Percentiles rank a stretch among this genome's conserved stretches.
phyloP scores from a whole-genome alignment of 2,329 filamentous ascomycete genomes.

The Fusarium sp. region DNA sequence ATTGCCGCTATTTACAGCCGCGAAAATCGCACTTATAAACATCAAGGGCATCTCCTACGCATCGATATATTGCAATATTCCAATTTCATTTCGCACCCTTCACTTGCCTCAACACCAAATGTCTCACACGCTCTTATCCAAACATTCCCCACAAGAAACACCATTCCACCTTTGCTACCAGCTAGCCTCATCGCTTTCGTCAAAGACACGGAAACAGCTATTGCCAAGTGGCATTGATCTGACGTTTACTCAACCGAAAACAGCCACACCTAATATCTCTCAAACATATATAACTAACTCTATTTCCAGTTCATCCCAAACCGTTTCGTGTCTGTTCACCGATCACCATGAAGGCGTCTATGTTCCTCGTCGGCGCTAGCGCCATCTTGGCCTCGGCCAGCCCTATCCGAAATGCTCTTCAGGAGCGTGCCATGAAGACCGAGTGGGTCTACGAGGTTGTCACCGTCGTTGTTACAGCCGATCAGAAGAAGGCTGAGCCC shows the following conservation, averaged over 20 bases:
- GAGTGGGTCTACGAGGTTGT: slow-evolving; percentile 57
- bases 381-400: slow-evolving; percentile 61
- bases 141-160: slow-evolving; percentile 43
- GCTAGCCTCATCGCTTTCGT: slow-evolving; percentile 37
- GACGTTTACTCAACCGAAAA: slow-evolving; percentile 26
- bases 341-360: slow-evolving; percentile 64
- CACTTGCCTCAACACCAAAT: slow-evolving; percentile 41
- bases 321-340: slow-evolving; percentile 27
- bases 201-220: slow-evolving; percentile 35
- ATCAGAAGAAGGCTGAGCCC: slow-evolving; percentile 31
- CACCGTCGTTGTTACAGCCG: slow-evolving; percentile 61
- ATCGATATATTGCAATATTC: slow-evolving; percentile 10
- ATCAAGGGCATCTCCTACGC: slow-evolving; percentile 10
- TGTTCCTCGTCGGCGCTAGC: slow-evolving; percentile 60
- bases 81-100: slow-evolving; percentile 4
- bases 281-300: slow-evolving; percentile 43
- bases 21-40: slow-evolving; percentile 2
- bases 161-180: slow-evolving; percentile 31
- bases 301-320: slow-evolving; percentile 33
- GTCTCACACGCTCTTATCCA: slow-evolving; percentile 39
- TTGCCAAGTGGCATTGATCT: slow-evolving; percentile 36
- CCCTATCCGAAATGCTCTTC: slow-evolving; percentile 53
- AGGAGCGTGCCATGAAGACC: slow-evolving; percentile 57
- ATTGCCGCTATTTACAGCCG: slow-evolving; percentile 14
- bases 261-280: slow-evolving; percentile 32